Base-by-base conservation (phyloP, 495 filamentous ascomycete genomes). In the Neurospora terricola region DNA sequence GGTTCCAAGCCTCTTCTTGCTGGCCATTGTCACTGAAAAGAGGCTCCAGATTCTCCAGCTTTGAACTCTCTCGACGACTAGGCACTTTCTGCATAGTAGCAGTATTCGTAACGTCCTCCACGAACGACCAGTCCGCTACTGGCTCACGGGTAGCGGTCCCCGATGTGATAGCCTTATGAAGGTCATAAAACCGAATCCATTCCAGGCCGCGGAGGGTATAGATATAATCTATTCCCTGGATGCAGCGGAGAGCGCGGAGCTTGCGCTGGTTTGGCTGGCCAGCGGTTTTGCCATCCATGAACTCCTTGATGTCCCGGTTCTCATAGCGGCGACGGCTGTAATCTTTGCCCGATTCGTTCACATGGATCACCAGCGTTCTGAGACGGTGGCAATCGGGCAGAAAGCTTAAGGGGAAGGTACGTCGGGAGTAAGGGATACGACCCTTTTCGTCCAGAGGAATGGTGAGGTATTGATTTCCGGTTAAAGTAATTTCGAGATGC, bases 181-280 rank as follows among this genome's bases (percentile, higher is more conserved):
- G 62, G 38, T 84, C 83, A 30, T 82, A 81, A 38, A 81, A 83
- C 0, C 77, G 76, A 2, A 84, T 72, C 73, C 73, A 79, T 0
- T 73, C 71, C 71, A 86, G 74, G 2, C 83, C 83, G 4, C 84
- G 82, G 0, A 85, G 79, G 23, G 77, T 59, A 42, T 77, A 78
- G 18, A 86, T 69, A 34, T 75, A 82, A 39, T 86, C 82, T 9
- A 85, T 75, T 0, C 83, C 84, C 36, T 84, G 82, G 0, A 83
- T 40, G 0, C 71, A 79, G 2, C 82, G 76, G 36, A 86, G 76
- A 0, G 77, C 70, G 4, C 83, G 80, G 0, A 43, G 73, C 14
- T 54, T 75, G 8, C 83, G 78, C 7, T 30, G 73, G 48, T 84
- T 83, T 0, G 81, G 80, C 34, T 85, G 83, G 0, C 71, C 74